Evolutionary conservation across 371 early-diverging fungal species (phyloP).

Genomic region (Lichtheimia corymbifera): DNA sequence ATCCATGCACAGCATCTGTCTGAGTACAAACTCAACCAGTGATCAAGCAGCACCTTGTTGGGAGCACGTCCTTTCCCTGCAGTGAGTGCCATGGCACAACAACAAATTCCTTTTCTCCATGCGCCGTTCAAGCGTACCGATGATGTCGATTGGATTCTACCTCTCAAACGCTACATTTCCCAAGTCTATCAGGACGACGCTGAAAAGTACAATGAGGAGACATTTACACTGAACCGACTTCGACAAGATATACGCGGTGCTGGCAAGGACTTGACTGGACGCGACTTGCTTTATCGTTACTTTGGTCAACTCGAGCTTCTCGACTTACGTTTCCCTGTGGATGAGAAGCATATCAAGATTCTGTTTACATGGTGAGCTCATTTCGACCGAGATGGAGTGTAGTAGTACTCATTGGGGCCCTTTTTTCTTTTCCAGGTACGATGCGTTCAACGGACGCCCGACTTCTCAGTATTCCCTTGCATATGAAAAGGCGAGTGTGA

Average conservation of each 20-base stretch:
- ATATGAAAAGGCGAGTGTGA: slow-evolving; percentile 94
- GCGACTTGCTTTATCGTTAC: slow-evolving; percentile 93
- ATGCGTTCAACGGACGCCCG: slow-evolving; percentile 70
- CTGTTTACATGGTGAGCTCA: slow-evolving; percentile 81
- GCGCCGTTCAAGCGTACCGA: slow-evolving; percentile 84
- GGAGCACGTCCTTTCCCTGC: background rate
- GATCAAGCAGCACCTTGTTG: too few relatives aligned
- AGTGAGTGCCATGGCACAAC: slow-evolving; percentile 34
- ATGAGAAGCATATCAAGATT: slow-evolving; percentile 86
- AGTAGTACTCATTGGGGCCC: too few relatives aligned
- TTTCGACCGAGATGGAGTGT: background rate
- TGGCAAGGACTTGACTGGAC: slow-evolving; percentile 86
- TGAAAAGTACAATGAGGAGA: slow-evolving; percentile 82
- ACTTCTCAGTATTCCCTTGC: slow-evolving; percentile 86
- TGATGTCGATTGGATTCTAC: slow-evolving; percentile 86
- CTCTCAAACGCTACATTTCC: slow-evolving; percentile 85
- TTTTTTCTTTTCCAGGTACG: slow-evolving; percentile 62
- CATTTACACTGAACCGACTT: slow-evolving; percentile 83
- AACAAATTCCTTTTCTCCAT: slow-evolving; percentile 54
- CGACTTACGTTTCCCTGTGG: slow-evolving; percentile 90
- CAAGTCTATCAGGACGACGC: slow-evolving; percentile 90
- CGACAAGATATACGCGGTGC: slow-evolving; percentile 96
- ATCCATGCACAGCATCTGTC: too few relatives aligned
- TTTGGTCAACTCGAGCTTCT: slow-evolving; percentile 94
- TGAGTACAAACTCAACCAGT: too few relatives aligned